A percentile compares a stretch with the other conserved stretches of the same genome.
phyloP scores from a whole-genome alignment of 2,329 filamentous ascomycete genomes.

The Fusarium tuaranense region DNA sequence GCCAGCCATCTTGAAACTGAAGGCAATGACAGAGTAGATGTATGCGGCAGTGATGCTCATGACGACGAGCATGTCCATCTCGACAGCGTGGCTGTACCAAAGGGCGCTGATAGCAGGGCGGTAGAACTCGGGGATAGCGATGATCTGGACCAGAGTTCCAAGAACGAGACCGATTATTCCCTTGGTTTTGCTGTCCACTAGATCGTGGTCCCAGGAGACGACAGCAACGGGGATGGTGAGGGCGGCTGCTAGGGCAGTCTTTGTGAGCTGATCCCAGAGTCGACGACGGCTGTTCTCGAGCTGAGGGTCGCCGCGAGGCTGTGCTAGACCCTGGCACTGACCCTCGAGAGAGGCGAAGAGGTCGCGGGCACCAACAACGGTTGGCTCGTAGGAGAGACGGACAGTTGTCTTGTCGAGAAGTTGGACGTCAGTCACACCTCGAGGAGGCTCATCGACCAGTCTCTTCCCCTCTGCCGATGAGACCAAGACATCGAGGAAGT shows the following conservation, averaged over 20 bases:
- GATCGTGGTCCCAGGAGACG: conserved; percentile 46
- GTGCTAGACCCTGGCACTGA: conserved; percentile 44
- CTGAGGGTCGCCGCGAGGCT: conserved; percentile 48
- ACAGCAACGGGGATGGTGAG: conserved; percentile 51
- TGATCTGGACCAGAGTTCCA: conserved; percentile 62
- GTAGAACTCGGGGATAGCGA: conserved; percentile 64
- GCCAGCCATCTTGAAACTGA: conserved; percentile 49
- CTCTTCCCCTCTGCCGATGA: conserved; percentile 31
- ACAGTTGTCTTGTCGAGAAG: conserved; percentile 47
- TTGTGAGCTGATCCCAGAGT: conserved; percentile 48
- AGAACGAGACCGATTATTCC: conserved; percentile 55
- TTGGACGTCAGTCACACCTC: conserved; percentile 44
- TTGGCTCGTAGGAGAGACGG: conserved; percentile 51
- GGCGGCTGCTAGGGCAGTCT: conserved; percentile 45
- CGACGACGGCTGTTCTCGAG: conserved; percentile 46
- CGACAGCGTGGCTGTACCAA: conserved; percentile 57
- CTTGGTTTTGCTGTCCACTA: conserved; percentile 37
- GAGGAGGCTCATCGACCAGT: conserved; percentile 23
- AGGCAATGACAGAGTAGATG: conserved; percentile 58
- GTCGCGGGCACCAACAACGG: conserved; percentile 47
- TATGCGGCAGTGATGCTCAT: conserved; percentile 67
- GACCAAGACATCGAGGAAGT: conserved; percentile 46
- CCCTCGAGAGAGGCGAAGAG: conserved; percentile 39
- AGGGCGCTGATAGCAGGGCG: conserved; percentile 60
- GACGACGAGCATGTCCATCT: conserved; percentile 69